Evolutionary conservation across 225 moss, liverwort and hornwort species (phyloP).

Genomic region (Physcomitrellopsis africana): DNA sequence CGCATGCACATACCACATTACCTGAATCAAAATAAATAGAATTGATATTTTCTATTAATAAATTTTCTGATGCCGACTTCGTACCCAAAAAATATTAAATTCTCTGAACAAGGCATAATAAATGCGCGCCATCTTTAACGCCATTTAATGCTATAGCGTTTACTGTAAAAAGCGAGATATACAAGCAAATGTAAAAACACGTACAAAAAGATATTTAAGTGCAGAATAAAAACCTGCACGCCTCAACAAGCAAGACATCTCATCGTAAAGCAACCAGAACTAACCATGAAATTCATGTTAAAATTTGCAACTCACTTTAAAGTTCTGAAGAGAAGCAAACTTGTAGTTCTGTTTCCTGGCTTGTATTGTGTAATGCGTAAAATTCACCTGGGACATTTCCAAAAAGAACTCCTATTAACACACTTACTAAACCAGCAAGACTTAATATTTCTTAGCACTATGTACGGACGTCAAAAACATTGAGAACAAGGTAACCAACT

Average conservation of each 20-base stretch:
- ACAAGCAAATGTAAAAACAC: not conserved
- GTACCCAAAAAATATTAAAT: not conserved
- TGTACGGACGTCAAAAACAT: constrained; percentile 8
- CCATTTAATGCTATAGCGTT: constrained; percentile 3
- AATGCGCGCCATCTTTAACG: not conserved
- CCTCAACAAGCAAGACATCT: not conserved
- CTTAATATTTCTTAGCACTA: constrained; percentile 1
- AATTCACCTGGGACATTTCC: constrained; percentile 55
- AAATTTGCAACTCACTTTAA: constrained; percentile 55
- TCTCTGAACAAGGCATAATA: not conserved
- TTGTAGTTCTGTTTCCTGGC: constrained; percentile 72
- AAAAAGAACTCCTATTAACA: not conserved
- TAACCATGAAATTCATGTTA: constrained; percentile 15
- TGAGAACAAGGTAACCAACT: not conserved
- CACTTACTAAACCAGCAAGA: not conserved
- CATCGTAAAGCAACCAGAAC: not conserved
- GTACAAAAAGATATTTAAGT: not conserved
- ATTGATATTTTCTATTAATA: not conserved
- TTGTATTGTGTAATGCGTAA: constrained; percentile 65
- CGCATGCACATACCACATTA: constrained; percentile 16
- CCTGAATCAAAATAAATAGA: not conserved
- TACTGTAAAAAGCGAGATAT: not conserved
- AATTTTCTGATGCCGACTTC: not conserved
- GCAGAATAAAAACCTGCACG: not conserved
- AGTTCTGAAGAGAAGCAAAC: constrained; percentile 69